phyloP scores from a whole-genome alignment of 495 filamentous ascomycete genomes.

The Clohesyomyces aquaticus region DNA sequence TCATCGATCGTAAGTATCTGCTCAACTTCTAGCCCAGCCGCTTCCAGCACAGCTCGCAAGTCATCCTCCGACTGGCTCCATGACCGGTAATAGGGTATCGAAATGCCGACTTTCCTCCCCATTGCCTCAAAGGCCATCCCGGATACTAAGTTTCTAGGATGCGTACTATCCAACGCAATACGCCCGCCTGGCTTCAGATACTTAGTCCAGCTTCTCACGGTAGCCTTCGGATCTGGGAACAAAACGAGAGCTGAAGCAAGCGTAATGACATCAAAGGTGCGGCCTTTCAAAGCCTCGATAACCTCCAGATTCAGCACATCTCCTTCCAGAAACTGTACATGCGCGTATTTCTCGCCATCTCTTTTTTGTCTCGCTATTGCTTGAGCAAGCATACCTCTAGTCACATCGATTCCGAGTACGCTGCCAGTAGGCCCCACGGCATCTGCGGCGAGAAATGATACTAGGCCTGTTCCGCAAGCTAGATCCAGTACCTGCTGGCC shows the following conservation, averaged over 20 bases:
- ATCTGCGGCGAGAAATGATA: slow-evolving; percentile 45
- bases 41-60: slow-evolving; percentile 19
- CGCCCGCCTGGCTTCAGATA: slow-evolving; percentile 47
- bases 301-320: slow-evolving; percentile 49
- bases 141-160: slow-evolving; percentile 31
- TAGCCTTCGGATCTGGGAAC: slow-evolving; percentile 42
- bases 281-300: slow-evolving; percentile 29
- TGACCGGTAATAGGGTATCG: slow-evolving; percentile 39
- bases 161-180: slow-evolving; percentile 41
- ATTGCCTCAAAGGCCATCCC: slow-evolving; percentile 35
- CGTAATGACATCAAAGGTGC: slow-evolving; percentile 48
- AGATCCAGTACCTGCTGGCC: slow-evolving; percentile 52
- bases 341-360: slow-evolving; percentile 32
- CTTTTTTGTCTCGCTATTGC: slow-evolving; percentile 42
- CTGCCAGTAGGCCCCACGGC: slow-evolving; percentile 44
- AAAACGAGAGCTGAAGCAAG: slow-evolving; percentile 48
- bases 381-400: slow-evolving; percentile 45
- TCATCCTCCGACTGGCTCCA: slow-evolving; percentile 29
- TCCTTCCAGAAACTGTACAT: slow-evolving; percentile 45
- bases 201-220: slow-evolving; percentile 44
- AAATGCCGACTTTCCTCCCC: slow-evolving; percentile 27
- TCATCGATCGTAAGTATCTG: slow-evolving; percentile 23
- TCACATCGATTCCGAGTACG: slow-evolving; percentile 53
- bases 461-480: slow-evolving; percentile 53
- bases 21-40: slow-evolving; percentile 25